Conservation (phyloP, 345 rosid genomes). For the Eucalyptus viminalis region DNA sequence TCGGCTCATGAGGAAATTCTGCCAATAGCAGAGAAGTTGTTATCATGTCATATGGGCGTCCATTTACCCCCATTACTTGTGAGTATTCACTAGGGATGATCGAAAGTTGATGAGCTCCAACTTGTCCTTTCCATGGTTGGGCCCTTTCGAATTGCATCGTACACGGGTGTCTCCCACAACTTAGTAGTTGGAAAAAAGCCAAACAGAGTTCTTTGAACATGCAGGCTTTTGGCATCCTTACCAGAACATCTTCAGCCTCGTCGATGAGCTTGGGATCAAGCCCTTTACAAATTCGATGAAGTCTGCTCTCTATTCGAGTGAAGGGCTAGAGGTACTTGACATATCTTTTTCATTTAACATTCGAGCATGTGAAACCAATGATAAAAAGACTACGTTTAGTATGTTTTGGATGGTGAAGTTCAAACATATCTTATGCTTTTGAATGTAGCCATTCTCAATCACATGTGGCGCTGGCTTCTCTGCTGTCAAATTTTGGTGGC, state of each 20-base stretch:
- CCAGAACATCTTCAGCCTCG: constrained; percentile 34
- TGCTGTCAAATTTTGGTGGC: not conserved
- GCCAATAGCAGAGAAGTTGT: not conserved
- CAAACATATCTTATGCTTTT: not conserved
- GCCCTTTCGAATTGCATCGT: not conserved
- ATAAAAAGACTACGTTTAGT: not conserved
- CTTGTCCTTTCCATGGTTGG: not conserved
- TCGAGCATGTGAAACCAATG: not conserved
- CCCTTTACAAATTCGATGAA: constrained; percentile 34
- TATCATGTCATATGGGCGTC: not conserved
- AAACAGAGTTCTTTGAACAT: not conserved
- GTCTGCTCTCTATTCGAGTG: constrained; percentile 32
- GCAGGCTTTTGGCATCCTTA: constrained; percentile 56
- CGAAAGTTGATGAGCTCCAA: not conserved
- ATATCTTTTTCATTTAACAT: not conserved
- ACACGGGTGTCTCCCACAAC: not conserved
- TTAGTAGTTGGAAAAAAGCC: not conserved
- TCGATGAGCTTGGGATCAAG: constrained; percentile 34
- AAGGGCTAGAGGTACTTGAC: constrained; percentile 31
- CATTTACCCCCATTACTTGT: not conserved
- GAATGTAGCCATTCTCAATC: not conserved
- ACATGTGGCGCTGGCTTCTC: not conserved
- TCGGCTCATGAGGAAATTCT: not conserved
- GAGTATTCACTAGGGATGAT: not conserved
- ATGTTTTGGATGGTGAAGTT: not conserved